A percentile compares a stretch with the other conserved stretches of the same genome.
Evolutionary conservation across 2,329 filamentous ascomycete species (phyloP).

Genomic region (Clonostachys byssicola): DNA sequence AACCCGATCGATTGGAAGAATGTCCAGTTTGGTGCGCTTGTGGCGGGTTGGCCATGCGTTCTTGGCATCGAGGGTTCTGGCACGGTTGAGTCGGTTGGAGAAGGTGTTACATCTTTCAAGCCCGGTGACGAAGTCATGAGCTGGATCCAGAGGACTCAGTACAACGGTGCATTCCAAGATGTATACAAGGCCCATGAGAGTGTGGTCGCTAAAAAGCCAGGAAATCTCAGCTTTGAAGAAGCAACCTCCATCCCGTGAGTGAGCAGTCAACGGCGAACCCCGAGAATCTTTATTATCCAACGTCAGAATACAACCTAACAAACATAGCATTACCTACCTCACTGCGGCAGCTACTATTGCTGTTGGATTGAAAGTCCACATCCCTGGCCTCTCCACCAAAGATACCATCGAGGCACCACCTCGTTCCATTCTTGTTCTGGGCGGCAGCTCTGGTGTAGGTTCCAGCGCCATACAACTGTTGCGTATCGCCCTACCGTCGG

Average conservation of each 20-base stretch:
- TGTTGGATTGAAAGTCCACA: neutral
- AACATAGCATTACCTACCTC: neutral
- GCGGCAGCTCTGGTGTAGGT: neutral
- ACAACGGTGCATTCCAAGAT: neutral
- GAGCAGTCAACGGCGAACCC: too few species aligned
- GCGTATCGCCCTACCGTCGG: neutral
- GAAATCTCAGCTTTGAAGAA: neutral
- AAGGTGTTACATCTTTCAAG: slow-evolving; percentile 8
- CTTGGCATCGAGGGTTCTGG: slow-evolving; percentile 6
- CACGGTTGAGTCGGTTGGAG: slow-evolving; percentile 10
- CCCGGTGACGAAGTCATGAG: slow-evolving; percentile 32
- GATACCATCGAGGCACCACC: neutral
- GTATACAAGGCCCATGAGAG: neutral
- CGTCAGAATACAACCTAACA: too few species aligned
- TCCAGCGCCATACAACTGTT: neutral
- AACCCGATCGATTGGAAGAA: neutral
- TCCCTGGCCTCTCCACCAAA: neutral
- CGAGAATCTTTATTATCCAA: too few species aligned
- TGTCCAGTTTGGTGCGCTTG: neutral
- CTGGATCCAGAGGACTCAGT: neutral
- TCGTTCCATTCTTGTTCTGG: neutral
- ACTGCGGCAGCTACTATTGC: neutral
- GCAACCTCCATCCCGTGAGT: neutral
- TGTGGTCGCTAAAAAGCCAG: neutral
- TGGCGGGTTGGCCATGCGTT: neutral